Evolutionary conservation across 805 yeast species (phyloP).

Genomic region (Pichia rugopelliculosa): DNA sequence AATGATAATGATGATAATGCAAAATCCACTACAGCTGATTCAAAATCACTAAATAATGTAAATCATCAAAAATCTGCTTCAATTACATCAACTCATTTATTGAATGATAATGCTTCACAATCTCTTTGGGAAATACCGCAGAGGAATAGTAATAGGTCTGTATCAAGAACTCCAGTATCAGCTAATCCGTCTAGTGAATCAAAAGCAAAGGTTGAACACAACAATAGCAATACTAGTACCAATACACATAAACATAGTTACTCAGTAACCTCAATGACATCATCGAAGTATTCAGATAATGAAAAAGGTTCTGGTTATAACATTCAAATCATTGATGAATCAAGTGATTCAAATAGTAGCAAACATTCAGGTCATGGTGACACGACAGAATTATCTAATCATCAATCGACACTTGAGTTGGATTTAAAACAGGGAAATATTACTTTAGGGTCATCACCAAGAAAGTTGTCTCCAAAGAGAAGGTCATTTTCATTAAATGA

Average conservation of each 20-base stretch:
- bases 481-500: neutral
- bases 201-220: too few species aligned
- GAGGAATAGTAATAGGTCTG: constrained; percentile 20
- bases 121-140: constrained; percentile 20
- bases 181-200: neutral
- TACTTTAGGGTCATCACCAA: constrained; percentile 28
- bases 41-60: neutral
- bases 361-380: neutral
- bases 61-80: neutral
- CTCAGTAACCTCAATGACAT: constrained; percentile 9
- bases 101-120: constrained; percentile 2
- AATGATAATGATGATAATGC: neutral
- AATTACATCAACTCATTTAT: constrained; percentile 3
- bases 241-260: neutral
- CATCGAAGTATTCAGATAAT: constrained; percentile 10
- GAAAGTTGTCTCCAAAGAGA: constrained; percentile 23
- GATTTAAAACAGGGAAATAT: neutral
- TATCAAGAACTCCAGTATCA: neutral
- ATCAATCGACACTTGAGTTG: neutral
- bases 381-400: neutral
- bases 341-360: neutral
- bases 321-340: neutral
- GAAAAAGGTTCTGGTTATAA: neutral
- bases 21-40: neutral
- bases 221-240: neutral